These are phyloP conservation scores for Pythium scleroteichum DNA, from an alignment of 352 stramenopile species.

Conservation along the genomic window DNA sequence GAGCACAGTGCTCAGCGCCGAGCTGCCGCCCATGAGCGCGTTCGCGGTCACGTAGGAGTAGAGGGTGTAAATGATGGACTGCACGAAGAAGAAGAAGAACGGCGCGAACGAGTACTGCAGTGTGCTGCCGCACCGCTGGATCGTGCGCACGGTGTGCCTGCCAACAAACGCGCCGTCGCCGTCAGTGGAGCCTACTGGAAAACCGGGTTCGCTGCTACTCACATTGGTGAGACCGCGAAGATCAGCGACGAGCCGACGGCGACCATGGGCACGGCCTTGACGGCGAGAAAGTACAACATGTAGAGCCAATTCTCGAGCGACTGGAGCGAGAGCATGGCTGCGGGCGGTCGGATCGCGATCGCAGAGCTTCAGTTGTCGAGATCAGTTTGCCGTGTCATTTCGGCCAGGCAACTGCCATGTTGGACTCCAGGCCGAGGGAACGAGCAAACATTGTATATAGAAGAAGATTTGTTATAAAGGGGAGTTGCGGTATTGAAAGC, in stretches of 20 bases:
- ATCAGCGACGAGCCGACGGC: constrained; percentile 61
- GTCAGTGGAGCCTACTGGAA: no score
- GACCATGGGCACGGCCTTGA: constrained; percentile 61
- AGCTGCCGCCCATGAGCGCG: constrained; percentile 55
- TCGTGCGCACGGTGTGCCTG: constrained; percentile 65
- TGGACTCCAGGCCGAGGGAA: neutral
- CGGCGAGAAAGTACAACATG: constrained; percentile 70
- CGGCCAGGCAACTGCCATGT: constrained; percentile 6
- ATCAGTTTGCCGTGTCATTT: neutral
- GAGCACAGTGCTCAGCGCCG: constrained; percentile 52
- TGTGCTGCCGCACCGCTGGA: constrained; percentile 65
- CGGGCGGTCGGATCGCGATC: neutral
- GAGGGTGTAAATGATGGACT: constrained; percentile 82
- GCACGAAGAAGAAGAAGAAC: constrained; percentile 86
- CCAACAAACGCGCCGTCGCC: neutral
- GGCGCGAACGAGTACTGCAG: constrained; percentile 78
- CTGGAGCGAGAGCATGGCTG: constrained; percentile 43
- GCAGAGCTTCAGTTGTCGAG: neutral
- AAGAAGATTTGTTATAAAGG: neutral
- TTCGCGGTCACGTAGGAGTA: constrained; percentile 72
- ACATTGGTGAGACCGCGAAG: constrained; percentile 74
- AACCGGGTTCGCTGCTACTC: neutral
- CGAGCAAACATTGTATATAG: neutral
- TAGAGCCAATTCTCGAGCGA: constrained; percentile 63
- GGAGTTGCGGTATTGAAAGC: no score